These are phyloP conservation scores for Trypanosoma cruzi DNA, from an alignment of 208 protist species.

Conservation along the genomic window DNA sequence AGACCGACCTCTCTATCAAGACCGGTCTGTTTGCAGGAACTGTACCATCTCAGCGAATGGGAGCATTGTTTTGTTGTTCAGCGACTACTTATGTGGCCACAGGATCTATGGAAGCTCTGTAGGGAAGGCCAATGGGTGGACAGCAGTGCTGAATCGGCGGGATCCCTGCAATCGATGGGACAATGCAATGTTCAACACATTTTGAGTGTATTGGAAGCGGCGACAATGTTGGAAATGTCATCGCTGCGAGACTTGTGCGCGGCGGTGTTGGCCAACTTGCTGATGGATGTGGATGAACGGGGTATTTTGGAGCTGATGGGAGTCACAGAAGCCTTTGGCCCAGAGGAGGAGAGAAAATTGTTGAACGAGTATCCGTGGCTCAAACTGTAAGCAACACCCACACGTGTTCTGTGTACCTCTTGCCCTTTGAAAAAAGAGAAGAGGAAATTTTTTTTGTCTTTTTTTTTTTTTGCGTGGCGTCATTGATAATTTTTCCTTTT, in stretches of 20 bases:
- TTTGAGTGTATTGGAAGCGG: slow-evolving; percentile 51
- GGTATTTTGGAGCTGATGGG: slow-evolving; percentile 37
- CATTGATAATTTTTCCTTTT: no score
- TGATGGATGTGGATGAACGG: slow-evolving; percentile 49
- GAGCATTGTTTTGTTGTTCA: slow-evolving; percentile 57
- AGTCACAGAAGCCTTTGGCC: slow-evolving; percentile 35
- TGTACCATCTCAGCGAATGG: slow-evolving; percentile 67
- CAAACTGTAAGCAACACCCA: slow-evolving; percentile 3
- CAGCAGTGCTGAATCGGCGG: slow-evolving; percentile 20
- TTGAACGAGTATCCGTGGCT: slow-evolving; percentile 37
- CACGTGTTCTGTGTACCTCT: neutral
- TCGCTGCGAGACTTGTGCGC: slow-evolving; percentile 50
- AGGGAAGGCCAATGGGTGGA: slow-evolving; percentile 58
- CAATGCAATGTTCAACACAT: slow-evolving; percentile 37
- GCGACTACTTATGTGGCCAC: slow-evolving; percentile 37
- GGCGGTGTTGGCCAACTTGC: slow-evolving; percentile 56
- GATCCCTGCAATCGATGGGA: slow-evolving; percentile 18
- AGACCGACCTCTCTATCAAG: slow-evolving; percentile 30
- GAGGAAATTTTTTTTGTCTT: neutral
- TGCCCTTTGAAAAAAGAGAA: neutral
- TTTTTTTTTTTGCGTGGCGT: neutral
- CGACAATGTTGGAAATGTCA: slow-evolving; percentile 45
- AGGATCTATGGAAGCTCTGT: slow-evolving; percentile 19
- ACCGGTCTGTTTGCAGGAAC: slow-evolving; percentile 39
- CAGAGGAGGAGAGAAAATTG: slow-evolving; percentile 38